Percentiles rank a stretch among this genome's conserved stretches.
phyloP scores from a whole-genome alignment of 495 filamentous ascomycete species.

The Polyplosphaeria fusca region DNA sequence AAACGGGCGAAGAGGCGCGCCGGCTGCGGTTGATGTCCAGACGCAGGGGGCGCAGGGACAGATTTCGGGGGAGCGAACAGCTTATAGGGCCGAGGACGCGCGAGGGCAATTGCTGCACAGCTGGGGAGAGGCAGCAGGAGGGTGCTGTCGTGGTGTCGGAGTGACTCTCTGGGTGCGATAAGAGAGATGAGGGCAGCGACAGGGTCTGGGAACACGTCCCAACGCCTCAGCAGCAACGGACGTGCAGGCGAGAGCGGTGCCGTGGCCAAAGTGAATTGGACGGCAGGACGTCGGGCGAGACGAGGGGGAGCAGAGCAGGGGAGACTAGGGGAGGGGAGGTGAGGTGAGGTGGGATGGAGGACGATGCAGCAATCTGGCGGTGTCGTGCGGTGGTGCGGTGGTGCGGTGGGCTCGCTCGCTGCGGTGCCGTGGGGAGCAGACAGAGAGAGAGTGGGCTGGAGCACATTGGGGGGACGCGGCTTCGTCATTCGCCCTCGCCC shows the following conservation, averaged over 20 bases:
- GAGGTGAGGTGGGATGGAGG: constrained; percentile 1
- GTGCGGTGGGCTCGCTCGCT: neutral
- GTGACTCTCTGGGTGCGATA: constrained; percentile 12
- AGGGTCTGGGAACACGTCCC: neutral
- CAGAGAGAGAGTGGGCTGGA: neutral
- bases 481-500: neutral
- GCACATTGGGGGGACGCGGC: neutral
- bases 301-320: neutral
- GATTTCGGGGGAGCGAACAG: neutral
- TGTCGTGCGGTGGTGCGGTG: neutral
- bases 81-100: neutral
- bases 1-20: neutral
- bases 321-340: neutral
- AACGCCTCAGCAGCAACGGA: constrained; percentile 6
- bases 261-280: constrained; percentile 36
- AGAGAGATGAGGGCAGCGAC: constrained; percentile 6
- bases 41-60: constrained; percentile 23
- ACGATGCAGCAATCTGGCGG: too few relatives aligned
- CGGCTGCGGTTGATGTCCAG: constrained; percentile 15
- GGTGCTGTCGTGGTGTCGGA: neutral
- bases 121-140: neutral
- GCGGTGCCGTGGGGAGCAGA: neutral
- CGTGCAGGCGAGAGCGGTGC: constrained; percentile 10
- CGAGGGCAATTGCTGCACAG: neutral
- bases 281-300: constrained; percentile 15